Evolutionary conservation across 2,329 filamentous ascomycete genomes (phyloP), one percentile per base, ranked within the genome.

Genomic region (Fulvia fulva): DNA sequence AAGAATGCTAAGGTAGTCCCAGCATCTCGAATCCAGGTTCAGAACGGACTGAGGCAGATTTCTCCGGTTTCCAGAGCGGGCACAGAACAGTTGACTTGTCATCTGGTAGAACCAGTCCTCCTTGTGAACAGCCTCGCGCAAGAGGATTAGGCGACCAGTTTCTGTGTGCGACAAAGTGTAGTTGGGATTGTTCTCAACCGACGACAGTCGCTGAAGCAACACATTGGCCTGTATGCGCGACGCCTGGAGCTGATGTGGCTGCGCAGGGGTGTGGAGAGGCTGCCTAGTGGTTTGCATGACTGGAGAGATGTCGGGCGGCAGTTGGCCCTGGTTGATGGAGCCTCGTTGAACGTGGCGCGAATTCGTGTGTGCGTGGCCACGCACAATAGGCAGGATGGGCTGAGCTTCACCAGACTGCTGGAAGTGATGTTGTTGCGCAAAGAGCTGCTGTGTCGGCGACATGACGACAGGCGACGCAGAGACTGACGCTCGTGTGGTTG

Each of bases 71-170:
- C 78, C 79, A 11, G 23, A 28, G 79, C 81, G 83, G 21, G 81
- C 67, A 67, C 85, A 88, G 69, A 84, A 86, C 1, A 87, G 59
- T 67, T 89, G 87, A 67, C 89, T 87, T 12, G 89, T 69, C 5
- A 80, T 76, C 51, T 91, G 65, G 68, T 87, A 91, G 67, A 88
- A 83, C 49, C 76, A 61, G 69, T 92, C 89, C 4, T 78, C 71
- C 0, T 69, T 65, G 1, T 61, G 45, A 62, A 84, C 87, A 1
- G 88, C 87, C 23, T 83, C 75, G 25, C 63, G 67, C 12, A 91
- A 73, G 7, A 88, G 76, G n/a, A 70, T 63, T 32, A 84, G 75
- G 28, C 87, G 79, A 12, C 66, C 67, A 11, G 51, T 49, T 41
- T 70, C 68, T 16, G 56, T 58, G 12, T 11, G 14, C 22, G 57